Evolutionary conservation across 352 stramenopile species (phyloP).

Genomic region (Phytophthora europaea): DNA sequence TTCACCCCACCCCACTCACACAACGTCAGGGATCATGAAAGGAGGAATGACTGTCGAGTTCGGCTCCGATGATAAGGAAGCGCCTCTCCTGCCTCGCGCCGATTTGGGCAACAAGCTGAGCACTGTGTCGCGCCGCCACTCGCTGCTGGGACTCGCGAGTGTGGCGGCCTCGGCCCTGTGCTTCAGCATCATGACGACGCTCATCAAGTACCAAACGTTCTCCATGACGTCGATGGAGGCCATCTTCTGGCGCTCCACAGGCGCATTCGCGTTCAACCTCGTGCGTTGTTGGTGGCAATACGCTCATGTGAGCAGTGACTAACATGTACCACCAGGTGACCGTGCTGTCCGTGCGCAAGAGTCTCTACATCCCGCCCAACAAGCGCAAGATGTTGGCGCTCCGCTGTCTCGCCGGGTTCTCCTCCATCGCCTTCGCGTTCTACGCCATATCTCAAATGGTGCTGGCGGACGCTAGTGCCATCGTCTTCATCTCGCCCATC

Average conservation of each 20-base stretch:
- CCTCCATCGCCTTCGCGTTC: slow-evolving; percentile 68
- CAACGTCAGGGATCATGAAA: not conserved
- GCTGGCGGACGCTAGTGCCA: slow-evolving; percentile 64
- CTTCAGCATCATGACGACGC: slow-evolving; percentile 79
- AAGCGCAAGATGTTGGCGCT: slow-evolving; percentile 53
- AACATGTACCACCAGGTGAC: not conserved
- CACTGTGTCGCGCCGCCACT: slow-evolving; percentile 36
- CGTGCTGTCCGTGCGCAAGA: slow-evolving; percentile 21
- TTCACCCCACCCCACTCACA: not conserved
- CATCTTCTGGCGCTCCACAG: slow-evolving; percentile 69
- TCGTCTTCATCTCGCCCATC: slow-evolving; percentile 58
- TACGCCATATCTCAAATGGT: slow-evolving; percentile 74
- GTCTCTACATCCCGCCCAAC: slow-evolving; percentile 41
- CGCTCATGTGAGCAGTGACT: not conserved
- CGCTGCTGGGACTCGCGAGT: slow-evolving; percentile 55
- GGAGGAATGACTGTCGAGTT: not conserved
- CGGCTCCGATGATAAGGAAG: not conserved
- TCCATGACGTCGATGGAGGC: slow-evolving; percentile 71
- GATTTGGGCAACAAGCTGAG: not conserved
- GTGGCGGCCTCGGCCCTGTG: slow-evolving; percentile 69
- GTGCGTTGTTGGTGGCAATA: slow-evolving; percentile 28
- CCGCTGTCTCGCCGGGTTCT: slow-evolving; percentile 61
- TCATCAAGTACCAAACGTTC: slow-evolving; percentile 69
- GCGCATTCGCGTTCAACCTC: slow-evolving; percentile 56
- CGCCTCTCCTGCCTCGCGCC: slow-evolving; percentile 3